Conservation (phyloP, 1,284 basidiomycete genomes). For the Mycena sp. region DNA sequence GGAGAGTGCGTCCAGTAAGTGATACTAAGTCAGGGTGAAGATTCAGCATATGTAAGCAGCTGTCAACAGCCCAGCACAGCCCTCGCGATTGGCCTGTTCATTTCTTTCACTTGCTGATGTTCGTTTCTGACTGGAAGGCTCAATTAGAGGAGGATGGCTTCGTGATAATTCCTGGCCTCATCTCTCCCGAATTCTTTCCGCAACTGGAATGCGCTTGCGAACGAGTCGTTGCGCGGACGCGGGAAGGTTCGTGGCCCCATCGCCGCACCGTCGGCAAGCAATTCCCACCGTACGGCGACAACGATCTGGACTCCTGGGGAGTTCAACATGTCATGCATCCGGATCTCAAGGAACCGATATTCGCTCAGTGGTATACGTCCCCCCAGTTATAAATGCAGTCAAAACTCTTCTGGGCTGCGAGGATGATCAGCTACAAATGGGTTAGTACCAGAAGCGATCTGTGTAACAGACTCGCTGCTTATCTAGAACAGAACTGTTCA, state of each 20-base stretch:
- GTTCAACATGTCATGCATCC: slow-evolving; percentile 87
- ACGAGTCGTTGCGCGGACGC: slow-evolving; percentile 62
- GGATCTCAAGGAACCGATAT: slow-evolving; percentile 65
- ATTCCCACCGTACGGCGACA: slow-evolving; percentile 79
- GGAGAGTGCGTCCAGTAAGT: no score
- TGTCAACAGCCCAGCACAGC: no score
- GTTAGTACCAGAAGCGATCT: slow-evolving; percentile 48
- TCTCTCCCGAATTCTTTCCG: slow-evolving; percentile 53
- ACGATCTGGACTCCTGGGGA: slow-evolving; percentile 78
- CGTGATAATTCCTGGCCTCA: slow-evolving; percentile 72
- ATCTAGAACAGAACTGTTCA: slow-evolving; percentile 72
- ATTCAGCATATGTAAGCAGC: no score
- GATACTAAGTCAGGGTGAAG: no score
- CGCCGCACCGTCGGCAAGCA: slow-evolving; percentile 83
- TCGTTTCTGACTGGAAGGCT: no score
- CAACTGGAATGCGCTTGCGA: slow-evolving; percentile 63
- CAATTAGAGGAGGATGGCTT: slow-evolving; percentile 75
- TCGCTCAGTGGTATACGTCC: slow-evolving; percentile 76
- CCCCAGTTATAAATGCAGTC: slow-evolving; percentile 59
- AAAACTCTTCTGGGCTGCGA: slow-evolving; percentile 64
- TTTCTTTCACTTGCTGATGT: no score
- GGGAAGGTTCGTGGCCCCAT: slow-evolving; percentile 72
- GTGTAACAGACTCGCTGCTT: not conserved
- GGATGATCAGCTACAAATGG: slow-evolving; percentile 76
- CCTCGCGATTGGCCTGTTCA: no score